Conservation (phyloP, 1,284 basidiomycete species). For the Apiotrichum siamense region DNA sequence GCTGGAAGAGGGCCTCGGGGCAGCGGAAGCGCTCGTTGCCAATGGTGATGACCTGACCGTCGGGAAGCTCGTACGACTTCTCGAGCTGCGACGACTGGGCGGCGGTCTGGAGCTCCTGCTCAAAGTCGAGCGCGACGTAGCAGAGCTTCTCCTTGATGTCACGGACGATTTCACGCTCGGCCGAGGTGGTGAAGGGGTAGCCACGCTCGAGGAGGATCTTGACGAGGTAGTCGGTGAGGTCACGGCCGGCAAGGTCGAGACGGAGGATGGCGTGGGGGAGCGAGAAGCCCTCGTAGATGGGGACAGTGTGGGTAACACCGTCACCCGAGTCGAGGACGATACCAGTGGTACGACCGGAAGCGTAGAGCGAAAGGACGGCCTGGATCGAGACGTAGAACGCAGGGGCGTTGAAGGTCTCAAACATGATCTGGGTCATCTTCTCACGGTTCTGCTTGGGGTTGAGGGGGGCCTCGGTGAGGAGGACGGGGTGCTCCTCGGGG, state of each 20-base stretch:
- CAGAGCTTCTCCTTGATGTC: constrained; percentile 99
- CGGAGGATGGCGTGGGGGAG: constrained; percentile 91
- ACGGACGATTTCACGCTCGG: constrained; percentile 91
- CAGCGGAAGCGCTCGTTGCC: constrained; percentile 97
- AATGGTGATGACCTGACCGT: constrained; percentile 94
- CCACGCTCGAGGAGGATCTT: constrained; percentile 92
- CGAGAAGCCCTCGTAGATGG: constrained; percentile 93
- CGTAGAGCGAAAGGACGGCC: constrained; percentile 86
- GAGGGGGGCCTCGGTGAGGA: constrained; percentile 89
- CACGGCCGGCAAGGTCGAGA: constrained; percentile 91
- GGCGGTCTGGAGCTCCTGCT: constrained; percentile 90
- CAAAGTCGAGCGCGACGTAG: constrained; percentile 95
- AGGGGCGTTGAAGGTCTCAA: constrained; percentile 91
- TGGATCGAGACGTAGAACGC: constrained; percentile 92
- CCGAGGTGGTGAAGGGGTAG: constrained; percentile 88
- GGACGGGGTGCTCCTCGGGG: constrained; percentile 82
- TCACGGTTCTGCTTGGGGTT: constrained; percentile 93
- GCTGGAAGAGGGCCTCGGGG: constrained; percentile 96
- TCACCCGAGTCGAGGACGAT: constrained; percentile 92
- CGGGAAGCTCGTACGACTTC: constrained; percentile 94
- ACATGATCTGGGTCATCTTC: constrained; percentile 98
- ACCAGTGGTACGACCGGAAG: constrained; percentile 86
- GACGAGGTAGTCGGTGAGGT: constrained; percentile 86
- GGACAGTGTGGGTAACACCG: constrained; percentile 88
- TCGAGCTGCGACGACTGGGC: constrained; percentile 85